These are phyloP conservation scores for Graphilbum sp. DNA, from an alignment of 2,329 filamentous ascomycete genomes.

Conservation along the genomic window DNA sequence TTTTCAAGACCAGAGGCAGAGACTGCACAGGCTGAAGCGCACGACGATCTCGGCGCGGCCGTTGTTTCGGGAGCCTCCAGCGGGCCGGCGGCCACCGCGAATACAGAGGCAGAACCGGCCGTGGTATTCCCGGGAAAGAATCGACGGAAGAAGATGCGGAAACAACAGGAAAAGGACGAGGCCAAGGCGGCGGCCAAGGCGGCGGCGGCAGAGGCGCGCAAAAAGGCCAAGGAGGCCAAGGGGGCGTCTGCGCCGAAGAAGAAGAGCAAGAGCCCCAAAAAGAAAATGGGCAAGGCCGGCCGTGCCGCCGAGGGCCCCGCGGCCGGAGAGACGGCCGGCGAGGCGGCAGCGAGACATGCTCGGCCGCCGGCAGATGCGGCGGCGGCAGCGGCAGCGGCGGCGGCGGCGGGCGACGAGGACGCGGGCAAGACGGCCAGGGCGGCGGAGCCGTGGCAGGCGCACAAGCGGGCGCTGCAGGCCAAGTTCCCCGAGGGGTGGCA, in stretches of 20 bases:
- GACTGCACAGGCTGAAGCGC: no score
- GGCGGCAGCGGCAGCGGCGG: not conserved
- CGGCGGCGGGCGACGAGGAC: not conserved
- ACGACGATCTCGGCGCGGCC: no score
- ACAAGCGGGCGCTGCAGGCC: constrained; percentile 56
- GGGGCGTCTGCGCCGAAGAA: not conserved
- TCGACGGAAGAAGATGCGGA: constrained; percentile 5
- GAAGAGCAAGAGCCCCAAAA: no score
- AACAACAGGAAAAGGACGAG: constrained; percentile 1
- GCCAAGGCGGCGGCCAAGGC: not conserved
- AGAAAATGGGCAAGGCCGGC: no score
- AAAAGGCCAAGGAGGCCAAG: not conserved
- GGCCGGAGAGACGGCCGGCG: not conserved
- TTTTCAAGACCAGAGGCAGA: no score
- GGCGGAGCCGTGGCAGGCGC: constrained; percentile 45
- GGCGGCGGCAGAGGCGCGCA: not conserved
- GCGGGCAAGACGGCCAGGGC: not conserved
- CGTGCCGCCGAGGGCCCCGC: no score
- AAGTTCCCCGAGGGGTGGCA: constrained; percentile 77
- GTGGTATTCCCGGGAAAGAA: constrained; percentile 6
- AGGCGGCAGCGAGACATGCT: not conserved
- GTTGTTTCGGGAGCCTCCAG: no score
- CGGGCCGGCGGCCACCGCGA: not conserved
- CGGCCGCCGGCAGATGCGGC: no score
- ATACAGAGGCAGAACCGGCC: not conserved